Evolutionary conservation across 108 stramenopile species (phyloP).

Genomic region (Cyclotella kingstonii): DNA sequence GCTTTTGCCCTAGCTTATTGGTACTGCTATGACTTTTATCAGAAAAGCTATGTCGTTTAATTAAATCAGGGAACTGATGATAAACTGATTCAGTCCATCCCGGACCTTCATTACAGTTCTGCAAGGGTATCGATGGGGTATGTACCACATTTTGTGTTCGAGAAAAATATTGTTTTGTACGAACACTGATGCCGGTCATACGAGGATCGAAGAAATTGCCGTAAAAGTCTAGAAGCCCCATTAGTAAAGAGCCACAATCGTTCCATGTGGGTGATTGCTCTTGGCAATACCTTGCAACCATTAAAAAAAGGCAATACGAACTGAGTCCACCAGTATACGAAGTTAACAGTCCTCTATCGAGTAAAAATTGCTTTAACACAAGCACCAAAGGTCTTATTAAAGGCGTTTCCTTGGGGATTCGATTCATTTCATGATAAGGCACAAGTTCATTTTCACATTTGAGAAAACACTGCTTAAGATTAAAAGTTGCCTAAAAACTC

Average conservation of each 20-base stretch:
- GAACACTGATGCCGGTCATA: conserved; percentile 79
- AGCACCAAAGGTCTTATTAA: conserved; percentile 74
- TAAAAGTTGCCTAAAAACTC: background rate
- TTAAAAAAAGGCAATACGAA: conserved; percentile 88
- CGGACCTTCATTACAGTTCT: conserved; percentile 3
- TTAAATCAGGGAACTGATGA: conserved; percentile 31
- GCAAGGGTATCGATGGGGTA: background rate
- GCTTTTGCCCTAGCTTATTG: background rate
- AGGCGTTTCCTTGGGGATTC: conserved; percentile 72
- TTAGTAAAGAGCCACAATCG: conserved; percentile 88
- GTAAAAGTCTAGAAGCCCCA: conserved; percentile 92
- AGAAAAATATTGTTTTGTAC: conserved; percentile 67
- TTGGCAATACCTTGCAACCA: conserved; percentile 88
- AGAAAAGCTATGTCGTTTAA: conserved; percentile 49
- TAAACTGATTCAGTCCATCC: conserved; percentile 10
- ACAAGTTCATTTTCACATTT: too few relatives aligned
- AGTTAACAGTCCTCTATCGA: conserved; percentile 82
- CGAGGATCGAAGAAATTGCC: conserved; percentile 92
- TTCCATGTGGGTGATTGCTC: conserved; percentile 72
- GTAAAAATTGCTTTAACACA: conserved; percentile 85
- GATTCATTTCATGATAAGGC: too few relatives aligned
- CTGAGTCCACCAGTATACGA: conserved; percentile 92
- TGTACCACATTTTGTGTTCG: conserved; percentile 50
- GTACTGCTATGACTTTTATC: conserved; percentile 14
- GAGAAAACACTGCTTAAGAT: too few relatives aligned